Percentiles rank a stretch among this genome's conserved stretches.
Conservation (phyloP, 495 filamentous ascomycete genomes). For the Aspergillus saccharolyticus region DNA sequence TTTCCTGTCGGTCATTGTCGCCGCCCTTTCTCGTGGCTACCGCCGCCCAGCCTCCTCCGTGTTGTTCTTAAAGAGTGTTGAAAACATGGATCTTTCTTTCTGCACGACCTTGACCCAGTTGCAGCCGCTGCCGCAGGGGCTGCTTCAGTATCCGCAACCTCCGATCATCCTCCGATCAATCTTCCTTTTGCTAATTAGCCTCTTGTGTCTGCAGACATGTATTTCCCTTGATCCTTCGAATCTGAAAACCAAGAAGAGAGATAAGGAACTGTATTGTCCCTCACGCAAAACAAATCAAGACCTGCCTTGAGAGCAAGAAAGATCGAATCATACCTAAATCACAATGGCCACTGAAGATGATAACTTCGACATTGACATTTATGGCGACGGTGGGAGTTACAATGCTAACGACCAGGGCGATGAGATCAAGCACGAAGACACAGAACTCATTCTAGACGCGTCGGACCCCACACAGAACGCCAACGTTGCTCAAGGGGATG, state of each 20-base stretch:
- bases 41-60: conserved; percentile 8
- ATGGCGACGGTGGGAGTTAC: conserved; percentile 67
- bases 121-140: background rate
- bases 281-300: conserved; percentile 31
- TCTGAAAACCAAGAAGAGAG: conserved; percentile 23
- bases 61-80: conserved; percentile 3
- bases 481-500: conserved; percentile 13
- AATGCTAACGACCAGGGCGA: conserved; percentile 44
- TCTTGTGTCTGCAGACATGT: conserved; percentile 41
- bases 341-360: conserved; percentile 77
- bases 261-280: conserved; percentile 30
- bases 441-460: conserved; percentile 39
- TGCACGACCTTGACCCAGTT: background rate
- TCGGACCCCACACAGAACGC: conserved; percentile 23
- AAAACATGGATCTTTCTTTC: background rate
- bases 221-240: conserved; percentile 36
- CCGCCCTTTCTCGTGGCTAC: conserved; percentile 6
- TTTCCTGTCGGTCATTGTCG: conserved; percentile 12
- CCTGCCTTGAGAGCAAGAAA: conserved; percentile 18
- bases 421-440: conserved; percentile 47
- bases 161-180: conserved; percentile 8
- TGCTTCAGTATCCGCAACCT: background rate
- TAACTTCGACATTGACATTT: conserved; percentile 98
- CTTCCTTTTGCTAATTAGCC: conserved; percentile 38
- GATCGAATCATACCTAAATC: conserved; percentile 26